Evolutionary conservation across 2,329 filamentous ascomycete genomes (phyloP).

Genomic region (Aspergillus sojae): DNA sequence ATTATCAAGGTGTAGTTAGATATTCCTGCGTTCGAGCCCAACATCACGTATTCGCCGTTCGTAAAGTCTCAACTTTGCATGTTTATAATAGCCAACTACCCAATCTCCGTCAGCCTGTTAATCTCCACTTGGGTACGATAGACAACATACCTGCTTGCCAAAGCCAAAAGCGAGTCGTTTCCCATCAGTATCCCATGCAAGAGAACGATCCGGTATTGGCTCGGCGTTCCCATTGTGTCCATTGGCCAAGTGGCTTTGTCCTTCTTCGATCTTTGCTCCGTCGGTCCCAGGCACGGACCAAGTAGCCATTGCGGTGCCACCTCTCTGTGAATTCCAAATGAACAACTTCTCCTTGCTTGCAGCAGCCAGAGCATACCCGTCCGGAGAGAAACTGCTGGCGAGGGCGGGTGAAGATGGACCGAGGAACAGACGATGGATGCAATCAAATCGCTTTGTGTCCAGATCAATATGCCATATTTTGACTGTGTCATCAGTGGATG

Average conservation of each 20-base stretch:
- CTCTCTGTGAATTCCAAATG: constrained; percentile 52
- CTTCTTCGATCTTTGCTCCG: constrained; percentile 37
- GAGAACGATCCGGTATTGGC: constrained; percentile 38
- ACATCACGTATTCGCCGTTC: neutral
- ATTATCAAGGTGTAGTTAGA: neutral
- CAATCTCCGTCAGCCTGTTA: constrained; percentile 7
- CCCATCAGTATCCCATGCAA: constrained; percentile 58
- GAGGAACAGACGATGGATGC: constrained; percentile 41
- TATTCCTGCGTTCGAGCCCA: neutral
- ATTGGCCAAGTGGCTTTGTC: constrained; percentile 32
- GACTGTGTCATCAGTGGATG: constrained; percentile 48
- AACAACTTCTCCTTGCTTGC: constrained; percentile 47
- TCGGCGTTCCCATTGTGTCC: constrained; percentile 38
- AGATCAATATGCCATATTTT: constrained; percentile 49
- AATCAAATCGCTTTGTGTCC: constrained; percentile 38
- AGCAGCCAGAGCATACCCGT: constrained; percentile 50
- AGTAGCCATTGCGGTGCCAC: constrained; percentile 45
- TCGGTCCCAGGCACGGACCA: constrained; percentile 37
- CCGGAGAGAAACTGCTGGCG: constrained; percentile 48
- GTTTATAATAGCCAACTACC: constrained; percentile 43
- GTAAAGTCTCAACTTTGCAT: constrained; percentile 37
- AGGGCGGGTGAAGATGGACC: constrained; percentile 42
- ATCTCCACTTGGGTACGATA: constrained; percentile 4
- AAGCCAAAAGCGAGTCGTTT: constrained; percentile 55
- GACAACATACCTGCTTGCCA: constrained; percentile 48